Base-by-base conservation (phyloP, 176 grass and related monocot genomes). In the Avena insularis region DNA sequence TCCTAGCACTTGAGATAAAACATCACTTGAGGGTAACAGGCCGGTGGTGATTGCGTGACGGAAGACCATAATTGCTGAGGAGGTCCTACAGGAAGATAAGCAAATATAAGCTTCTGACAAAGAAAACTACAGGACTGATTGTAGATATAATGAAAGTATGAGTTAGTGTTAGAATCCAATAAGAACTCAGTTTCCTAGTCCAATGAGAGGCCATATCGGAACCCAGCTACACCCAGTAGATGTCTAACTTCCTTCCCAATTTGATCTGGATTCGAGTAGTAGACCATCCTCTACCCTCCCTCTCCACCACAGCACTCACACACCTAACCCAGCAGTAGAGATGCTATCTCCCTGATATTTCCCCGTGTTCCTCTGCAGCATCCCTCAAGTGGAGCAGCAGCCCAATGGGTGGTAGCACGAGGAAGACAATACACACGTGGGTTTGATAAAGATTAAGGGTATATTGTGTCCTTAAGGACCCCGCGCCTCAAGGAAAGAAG, bases 1-100 rank as follows among this genome's bases (percentile, higher is more conserved):
- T 75, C 96, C 96, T 75, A 98, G 85, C 58, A 98, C 92, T 91
- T 98, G 96, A 77, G 93, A 95, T 77, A 98, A 93, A 86, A 92
- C 88, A 87, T 98, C 96, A 75, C 86, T 88, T 88, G 93, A 92
- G 64, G 92, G 92, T 88, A 84, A 58, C 36, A 91, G 62, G 57
- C 92, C 88, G 12, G 84, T 67, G 40, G 90, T 92, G 85, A 95
- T 92, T 87, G 93, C 81, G 43, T 94, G 88, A 51, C 84, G 90
- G 83, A 94, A 95, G 46, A 95, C 88, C 63, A 7, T 84, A 88
- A 92, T 87, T 90, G 90, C 96, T 38, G 93, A 83, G 35, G 92
- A 92, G n/a, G 92, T 95, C 96, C 96, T 98, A 73, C 51, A 58
- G 87, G 45, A 90, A 43, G 67, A 75, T 85, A 51, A 85, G 29